Base-by-base conservation (phyloP, 1,284 basidiomycete species). In the Sphaerobolus stellatus region DNA sequence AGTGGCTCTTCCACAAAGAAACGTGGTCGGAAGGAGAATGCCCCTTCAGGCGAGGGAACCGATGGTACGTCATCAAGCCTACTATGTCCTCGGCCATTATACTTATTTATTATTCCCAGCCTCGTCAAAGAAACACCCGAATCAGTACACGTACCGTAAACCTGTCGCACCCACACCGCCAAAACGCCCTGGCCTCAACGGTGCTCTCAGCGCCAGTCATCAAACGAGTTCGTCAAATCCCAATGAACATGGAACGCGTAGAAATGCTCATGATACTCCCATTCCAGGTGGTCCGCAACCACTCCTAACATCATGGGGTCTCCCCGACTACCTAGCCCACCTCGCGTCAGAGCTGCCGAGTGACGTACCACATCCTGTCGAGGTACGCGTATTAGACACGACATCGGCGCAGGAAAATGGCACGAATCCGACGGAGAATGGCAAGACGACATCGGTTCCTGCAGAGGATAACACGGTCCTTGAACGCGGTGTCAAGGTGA, bases 321-420 rank as follows among this genome's bases (percentile, higher is more conserved):
- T 99, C 46, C 96, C 96, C 8, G 96, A 99, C 72, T 96, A 98
- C 71, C 82, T 99, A 38, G 82, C 87, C 0, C 90, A 95, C 66
- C 86, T 97, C 55, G 83, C 90, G 59, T 83, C 86, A 62, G 86
- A 97, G 67, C 78, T 99, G 7, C 94, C 94, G 24, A 80, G 83
- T 6, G 77, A 84, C 24, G 75, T 78, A 6, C 94, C 92, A 1
- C 79, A 80, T 51, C 89, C 91, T 0, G 76, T 96, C 34, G 83
- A 89, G 64, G 84, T 96, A 38, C 82, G 83, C 54, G 76, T 54
- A 73, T 46, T 57, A 34, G 16, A 54, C 53, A 33, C 55, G 52
- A n/a, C n/a, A n/a, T 34, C 52, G 31, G 34, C 36, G 9, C 27
- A 40, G 16, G 25, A 33, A 27, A 31, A 27, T 27, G 41, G 63